Percentiles rank a stretch among this genome's conserved stretches.
phyloP scores from a whole-genome alignment of 352 stramenopile species.

The Phytophthora capsici region DNA sequence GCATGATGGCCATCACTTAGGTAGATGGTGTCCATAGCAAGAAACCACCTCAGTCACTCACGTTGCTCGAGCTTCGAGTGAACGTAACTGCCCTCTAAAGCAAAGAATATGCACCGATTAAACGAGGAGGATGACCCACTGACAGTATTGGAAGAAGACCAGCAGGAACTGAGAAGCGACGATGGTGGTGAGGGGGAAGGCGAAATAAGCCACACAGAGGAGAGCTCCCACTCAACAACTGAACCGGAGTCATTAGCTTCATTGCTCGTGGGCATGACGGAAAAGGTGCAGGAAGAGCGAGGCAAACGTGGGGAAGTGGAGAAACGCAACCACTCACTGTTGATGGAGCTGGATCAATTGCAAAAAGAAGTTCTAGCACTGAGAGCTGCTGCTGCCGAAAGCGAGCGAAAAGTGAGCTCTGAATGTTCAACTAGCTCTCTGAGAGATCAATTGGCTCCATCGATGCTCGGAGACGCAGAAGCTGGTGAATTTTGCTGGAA shows the following conservation, averaged over 20 bases:
- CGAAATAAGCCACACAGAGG: constrained; percentile 2
- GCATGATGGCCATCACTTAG: constrained; percentile 1
- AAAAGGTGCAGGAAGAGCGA: constrained; percentile 66
- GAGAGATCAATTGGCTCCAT: constrained; percentile 15
- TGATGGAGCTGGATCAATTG: constrained; percentile 74
- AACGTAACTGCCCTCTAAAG: too few species aligned
- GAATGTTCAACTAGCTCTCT: constrained; percentile 7
- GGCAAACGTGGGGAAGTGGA: constrained; percentile 56
- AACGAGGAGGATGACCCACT: constrained; percentile 10
- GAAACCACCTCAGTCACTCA: constrained; percentile 11
- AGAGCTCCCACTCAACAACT: not conserved
- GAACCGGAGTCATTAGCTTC: constrained; percentile 49
- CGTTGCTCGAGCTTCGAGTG: not conserved
- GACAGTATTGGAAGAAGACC: constrained; percentile 7
- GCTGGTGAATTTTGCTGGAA: constrained; percentile 56
- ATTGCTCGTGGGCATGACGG: constrained; percentile 69
- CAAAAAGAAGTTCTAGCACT: constrained; percentile 67
- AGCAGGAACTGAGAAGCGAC: constrained; percentile 16
- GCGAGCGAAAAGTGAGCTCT: constrained; percentile 5
- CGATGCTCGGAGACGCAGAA: constrained; percentile 29
- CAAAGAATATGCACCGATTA: constrained; percentile 18
- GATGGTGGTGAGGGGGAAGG: constrained; percentile 17
- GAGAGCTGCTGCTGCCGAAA: constrained; percentile 41
- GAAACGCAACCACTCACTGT: constrained; percentile 68
- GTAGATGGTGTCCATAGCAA: constrained; percentile 8